Conservation (phyloP, 345 rosid genomes). For the Gossypium bickii region DNA sequence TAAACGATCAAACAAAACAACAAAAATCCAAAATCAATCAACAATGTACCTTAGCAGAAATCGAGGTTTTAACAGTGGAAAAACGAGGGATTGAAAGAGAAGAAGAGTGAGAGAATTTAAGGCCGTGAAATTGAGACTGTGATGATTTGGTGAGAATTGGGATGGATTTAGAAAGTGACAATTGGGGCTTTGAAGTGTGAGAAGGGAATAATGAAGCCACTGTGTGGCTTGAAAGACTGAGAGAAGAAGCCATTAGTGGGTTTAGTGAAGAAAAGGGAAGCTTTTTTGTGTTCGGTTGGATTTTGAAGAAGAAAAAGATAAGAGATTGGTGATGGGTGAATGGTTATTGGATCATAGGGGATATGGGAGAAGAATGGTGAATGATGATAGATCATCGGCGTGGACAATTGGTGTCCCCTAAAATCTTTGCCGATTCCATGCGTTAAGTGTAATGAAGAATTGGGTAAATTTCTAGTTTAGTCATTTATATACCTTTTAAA, state of each 20-base stretch:
- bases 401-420: slow-evolving; percentile 1
- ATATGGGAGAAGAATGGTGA: not conserved
- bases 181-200: slow-evolving; percentile 29
- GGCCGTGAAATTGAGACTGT: slow-evolving; percentile 65
- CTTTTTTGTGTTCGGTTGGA: not conserved
- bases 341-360: not conserved
- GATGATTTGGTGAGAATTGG: slow-evolving; percentile 41
- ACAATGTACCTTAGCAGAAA: slow-evolving; percentile 83
- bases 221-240: slow-evolving; percentile 35
- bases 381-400: not conserved
- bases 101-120: slow-evolving; percentile 40
- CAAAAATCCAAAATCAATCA: not conserved
- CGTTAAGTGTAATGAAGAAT: too few relatives aligned
- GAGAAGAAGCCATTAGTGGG: slow-evolving; percentile 39
- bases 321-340: not conserved
- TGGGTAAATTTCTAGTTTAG: too few relatives aligned
- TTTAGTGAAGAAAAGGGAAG: not conserved
- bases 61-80: slow-evolving; percentile 30
- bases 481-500: too few relatives aligned
- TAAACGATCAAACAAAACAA: not conserved
- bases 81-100: slow-evolving; percentile 12
- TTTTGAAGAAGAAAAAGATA: not conserved
- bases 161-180: slow-evolving; percentile 29
- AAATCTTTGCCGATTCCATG: not conserved
- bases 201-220: slow-evolving; percentile 28